Percentiles rank a stretch among this genome's conserved stretches.
phyloP scores from a whole-genome alignment of 345 rosid genomes.

The Corchorus capsularis region DNA sequence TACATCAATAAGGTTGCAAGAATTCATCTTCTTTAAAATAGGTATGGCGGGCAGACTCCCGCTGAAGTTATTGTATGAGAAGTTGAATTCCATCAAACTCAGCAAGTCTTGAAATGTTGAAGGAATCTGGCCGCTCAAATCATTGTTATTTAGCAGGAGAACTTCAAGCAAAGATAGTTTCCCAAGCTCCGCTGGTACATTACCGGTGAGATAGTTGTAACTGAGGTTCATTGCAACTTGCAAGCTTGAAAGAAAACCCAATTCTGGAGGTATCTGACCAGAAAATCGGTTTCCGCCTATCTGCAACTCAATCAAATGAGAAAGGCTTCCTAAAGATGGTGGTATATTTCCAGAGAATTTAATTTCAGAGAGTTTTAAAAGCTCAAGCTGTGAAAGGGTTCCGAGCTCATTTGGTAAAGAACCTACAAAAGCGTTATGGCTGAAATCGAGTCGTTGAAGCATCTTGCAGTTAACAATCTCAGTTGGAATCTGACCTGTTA shows the following conservation, averaged over 20 bases:
- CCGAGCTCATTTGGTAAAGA: conserved; percentile 73
- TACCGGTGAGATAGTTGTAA: conserved; percentile 38
- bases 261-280: conserved; percentile 27
- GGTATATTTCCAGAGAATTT: conserved; percentile 76
- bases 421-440: conserved; percentile 61
- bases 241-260: no score
- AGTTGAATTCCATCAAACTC: no score
- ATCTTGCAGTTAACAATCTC: conserved; percentile 62
- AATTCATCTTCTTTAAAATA: no score
- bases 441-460: conserved; percentile 45
- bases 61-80: no score
- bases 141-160: conserved; percentile 55
- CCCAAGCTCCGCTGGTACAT: conserved; percentile 80
- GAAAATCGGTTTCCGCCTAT: conserved; percentile 89
- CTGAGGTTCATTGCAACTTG: no score
- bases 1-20: no score
- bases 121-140: no score
- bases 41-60: no score
- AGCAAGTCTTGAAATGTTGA: no score
- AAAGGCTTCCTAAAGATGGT: conserved; percentile 61
- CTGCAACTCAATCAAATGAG: conserved; percentile 80
- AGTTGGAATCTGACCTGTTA: conserved; percentile 64
- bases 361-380: conserved; percentile 46
- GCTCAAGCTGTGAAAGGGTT: conserved; percentile 58
- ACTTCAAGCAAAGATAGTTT: conserved; percentile 65